Conservation (phyloP, 306 rosid species). For the Senna tora region DNA sequence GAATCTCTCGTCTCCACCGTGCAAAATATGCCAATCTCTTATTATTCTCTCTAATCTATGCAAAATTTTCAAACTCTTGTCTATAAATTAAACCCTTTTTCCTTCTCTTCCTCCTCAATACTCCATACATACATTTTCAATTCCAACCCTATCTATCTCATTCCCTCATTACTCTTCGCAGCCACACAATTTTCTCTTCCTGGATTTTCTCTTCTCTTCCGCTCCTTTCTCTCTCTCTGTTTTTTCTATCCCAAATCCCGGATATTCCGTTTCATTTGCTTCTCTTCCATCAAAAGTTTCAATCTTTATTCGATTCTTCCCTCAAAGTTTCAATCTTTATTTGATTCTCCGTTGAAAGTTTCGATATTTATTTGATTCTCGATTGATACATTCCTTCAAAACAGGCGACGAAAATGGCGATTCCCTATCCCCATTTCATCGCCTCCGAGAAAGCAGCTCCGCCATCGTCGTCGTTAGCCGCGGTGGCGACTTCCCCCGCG, state of each 20-base stretch:
- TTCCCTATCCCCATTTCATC: slow-evolving; percentile 59
- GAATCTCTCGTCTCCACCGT: slow-evolving; percentile 34
- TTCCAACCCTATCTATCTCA: no score
- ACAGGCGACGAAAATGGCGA: slow-evolving; percentile 45
- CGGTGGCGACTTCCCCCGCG: slow-evolving; percentile 40
- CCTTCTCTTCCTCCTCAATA: not conserved
- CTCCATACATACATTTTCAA: not conserved
- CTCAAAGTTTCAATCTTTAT: not conserved
- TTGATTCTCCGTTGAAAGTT: slow-evolving; percentile 3
- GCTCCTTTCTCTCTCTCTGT: not conserved
- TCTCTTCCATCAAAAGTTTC: not conserved
- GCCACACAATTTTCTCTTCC: not conserved
- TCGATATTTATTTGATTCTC: slow-evolving; percentile 2
- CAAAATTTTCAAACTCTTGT: no score
- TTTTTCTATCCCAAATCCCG: no score
- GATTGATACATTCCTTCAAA: no score
- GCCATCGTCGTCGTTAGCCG: slow-evolving; percentile 49
- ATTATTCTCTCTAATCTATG: no score
- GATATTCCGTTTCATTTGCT: no score
- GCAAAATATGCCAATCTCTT: slow-evolving; percentile 39
- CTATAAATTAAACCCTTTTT: not conserved
- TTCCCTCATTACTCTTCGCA: not conserved
- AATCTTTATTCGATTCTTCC: not conserved
- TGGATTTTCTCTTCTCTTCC: not conserved
- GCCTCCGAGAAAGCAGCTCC: slow-evolving; percentile 57